These are phyloP conservation scores for Anthostomella pinea DNA, from an alignment of 2,329 filamentous ascomycete species.

Conservation along the genomic window DNA sequence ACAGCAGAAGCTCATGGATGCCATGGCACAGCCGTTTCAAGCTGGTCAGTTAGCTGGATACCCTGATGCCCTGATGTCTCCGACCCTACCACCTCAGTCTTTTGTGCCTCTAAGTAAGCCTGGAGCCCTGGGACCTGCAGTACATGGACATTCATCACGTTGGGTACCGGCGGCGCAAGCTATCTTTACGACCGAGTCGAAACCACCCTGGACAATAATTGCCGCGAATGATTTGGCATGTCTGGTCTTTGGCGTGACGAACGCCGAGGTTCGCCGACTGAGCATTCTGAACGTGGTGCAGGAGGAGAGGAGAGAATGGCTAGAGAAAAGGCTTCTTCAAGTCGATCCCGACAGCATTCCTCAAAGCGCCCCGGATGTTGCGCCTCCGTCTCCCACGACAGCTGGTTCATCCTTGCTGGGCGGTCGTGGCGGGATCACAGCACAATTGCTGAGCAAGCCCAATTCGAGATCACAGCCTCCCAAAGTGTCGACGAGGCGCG, in stretches of 20 bases:
- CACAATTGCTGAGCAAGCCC: constrained; percentile 82
- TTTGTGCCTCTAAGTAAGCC: constrained; percentile 43
- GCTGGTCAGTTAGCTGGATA: constrained; percentile 40
- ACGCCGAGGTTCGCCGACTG: constrained; percentile 88
- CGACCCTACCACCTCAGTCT: constrained; percentile 39
- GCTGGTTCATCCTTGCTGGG: constrained; percentile 60
- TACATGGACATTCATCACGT: constrained; percentile 87
- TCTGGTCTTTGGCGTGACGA: constrained; percentile 98
- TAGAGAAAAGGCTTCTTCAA: constrained; percentile 77
- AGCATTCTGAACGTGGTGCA: constrained; percentile 94
- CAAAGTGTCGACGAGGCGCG: constrained; percentile 55
- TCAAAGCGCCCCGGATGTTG: constrained; percentile 37
- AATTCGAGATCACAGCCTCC: constrained; percentile 55
- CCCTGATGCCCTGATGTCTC: constrained; percentile 40
- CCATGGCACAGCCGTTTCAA: constrained; percentile 77
- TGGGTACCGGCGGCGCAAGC: constrained; percentile 91
- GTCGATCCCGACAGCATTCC: constrained; percentile 50
- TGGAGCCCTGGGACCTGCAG: constrained; percentile 50
- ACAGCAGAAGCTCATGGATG: constrained; percentile 81
- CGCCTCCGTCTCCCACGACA: constrained; percentile 38
- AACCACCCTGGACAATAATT: constrained; percentile 90
- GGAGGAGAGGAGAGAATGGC: constrained; percentile 82
- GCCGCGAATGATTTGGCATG: constrained; percentile 96
- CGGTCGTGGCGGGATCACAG: constrained; percentile 74
- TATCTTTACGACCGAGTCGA: constrained; percentile 93